phyloP scores from a whole-genome alignment of 2,329 filamentous ascomycete species.

The Calonectria hawksworthii region DNA sequence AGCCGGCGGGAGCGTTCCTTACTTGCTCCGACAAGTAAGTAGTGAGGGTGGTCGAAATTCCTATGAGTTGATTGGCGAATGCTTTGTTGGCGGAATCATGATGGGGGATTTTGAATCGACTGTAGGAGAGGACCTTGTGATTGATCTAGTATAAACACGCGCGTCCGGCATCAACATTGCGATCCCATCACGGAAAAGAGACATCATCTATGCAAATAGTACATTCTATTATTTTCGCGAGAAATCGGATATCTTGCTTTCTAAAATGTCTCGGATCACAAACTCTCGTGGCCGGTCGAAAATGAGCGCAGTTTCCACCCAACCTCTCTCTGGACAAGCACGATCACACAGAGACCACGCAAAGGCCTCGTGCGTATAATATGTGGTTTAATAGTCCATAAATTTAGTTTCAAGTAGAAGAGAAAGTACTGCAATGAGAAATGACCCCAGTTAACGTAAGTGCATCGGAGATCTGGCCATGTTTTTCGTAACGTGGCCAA shows the following conservation, averaged over 20 bases:
- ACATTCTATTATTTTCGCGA: neutral
- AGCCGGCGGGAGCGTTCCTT: conserved; percentile 32
- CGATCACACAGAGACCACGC: no score
- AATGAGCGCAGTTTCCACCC: neutral
- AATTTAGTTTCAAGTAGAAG: no score
- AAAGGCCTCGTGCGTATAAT: neutral
- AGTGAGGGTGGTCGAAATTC: neutral
- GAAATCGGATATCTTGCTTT: neutral
- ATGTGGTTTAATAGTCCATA: neutral
- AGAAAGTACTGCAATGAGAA: no score
- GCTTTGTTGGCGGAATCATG: neutral
- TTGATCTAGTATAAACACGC: neutral
- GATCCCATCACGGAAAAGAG: neutral
- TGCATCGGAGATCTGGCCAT: neutral
- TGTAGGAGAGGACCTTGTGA: neutral
- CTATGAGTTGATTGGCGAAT: neutral
- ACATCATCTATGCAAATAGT: neutral
- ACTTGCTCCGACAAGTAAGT: conserved; percentile 5
- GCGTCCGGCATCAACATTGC: neutral
- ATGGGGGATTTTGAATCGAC: neutral
- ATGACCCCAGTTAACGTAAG: no score
- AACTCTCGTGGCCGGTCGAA: neutral
- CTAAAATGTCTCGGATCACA: neutral
- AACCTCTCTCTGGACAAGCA: neutral
- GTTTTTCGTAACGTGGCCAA: neutral